A percentile compares a stretch with the other conserved stretches of the same genome.
These are phyloP conservation scores for Candida ipomoeae DNA, from an alignment of 805 yeast species.

Conservation along the genomic window DNA sequence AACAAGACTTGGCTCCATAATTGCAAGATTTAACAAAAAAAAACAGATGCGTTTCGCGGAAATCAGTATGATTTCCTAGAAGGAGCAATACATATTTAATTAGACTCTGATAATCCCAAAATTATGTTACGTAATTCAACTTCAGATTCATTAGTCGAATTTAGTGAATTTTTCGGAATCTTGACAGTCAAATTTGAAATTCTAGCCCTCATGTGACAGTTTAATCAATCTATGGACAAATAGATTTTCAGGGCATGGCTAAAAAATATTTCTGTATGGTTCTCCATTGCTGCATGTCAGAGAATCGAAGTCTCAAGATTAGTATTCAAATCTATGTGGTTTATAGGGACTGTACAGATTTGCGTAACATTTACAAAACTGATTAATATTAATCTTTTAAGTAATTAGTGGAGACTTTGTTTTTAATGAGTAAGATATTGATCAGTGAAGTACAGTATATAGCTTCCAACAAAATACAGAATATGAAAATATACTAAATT, in stretches of 20 bases:
- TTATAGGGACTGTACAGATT: not conserved
- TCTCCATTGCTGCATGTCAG: no score
- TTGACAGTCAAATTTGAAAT: not conserved
- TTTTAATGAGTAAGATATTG: not conserved
- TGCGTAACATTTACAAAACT: not conserved
- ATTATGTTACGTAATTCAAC: no score
- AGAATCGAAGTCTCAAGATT: not conserved
- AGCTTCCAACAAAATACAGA: no score
- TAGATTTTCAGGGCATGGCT: not conserved
- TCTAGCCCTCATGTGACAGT: no score
- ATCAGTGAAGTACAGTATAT: no score
- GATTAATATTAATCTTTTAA: not conserved
- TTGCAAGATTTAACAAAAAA: not conserved
- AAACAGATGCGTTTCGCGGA: constrained; percentile 3
- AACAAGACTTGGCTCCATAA: not conserved
- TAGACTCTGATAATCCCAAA: not conserved
- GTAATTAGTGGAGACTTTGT: no score
- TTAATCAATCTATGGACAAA: not conserved
- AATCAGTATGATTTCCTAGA: not conserved
- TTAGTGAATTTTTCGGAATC: not conserved
- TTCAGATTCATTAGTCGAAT: not conserved
- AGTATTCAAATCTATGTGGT: not conserved
- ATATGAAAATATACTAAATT: not conserved
- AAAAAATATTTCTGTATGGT: not conserved
- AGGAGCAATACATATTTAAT: not conserved